Evolutionary conservation across 192 early-diverging fungal genomes (phyloP), one percentile per base, ranked within the genome.

Genomic region (Dimargaris cristalligena): DNA sequence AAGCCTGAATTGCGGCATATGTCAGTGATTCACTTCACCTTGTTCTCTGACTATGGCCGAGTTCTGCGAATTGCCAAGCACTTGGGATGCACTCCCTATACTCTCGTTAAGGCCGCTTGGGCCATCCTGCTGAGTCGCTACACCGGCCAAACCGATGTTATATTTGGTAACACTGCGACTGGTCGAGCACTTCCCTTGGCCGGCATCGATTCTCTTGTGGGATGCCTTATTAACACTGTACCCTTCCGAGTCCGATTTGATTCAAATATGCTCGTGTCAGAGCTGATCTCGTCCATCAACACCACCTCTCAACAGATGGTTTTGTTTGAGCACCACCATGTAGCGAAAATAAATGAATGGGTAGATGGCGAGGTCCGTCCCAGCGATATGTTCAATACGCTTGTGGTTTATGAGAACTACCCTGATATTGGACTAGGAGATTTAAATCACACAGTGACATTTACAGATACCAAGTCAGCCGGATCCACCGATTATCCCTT

Each of bases 101-200:
- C 31, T 8, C 0, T 56, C 9, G 13, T 56, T 2, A 20, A 18
- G 3, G 34, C 54, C 31, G 54, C 54, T 1, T 56, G 54, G 54
- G 54, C 31, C 2, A 1, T 56, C 4, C 1, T 56, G 31, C 54
- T 56, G 18, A 16, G 16, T 33, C 4, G 16, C 9, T 56, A 56
- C 54, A 56, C 54, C 29, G 54, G 34, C 54, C 54, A 33, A 33
- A 14, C 16, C 0, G 54, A 56, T 56, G 29, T 56, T 16, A 1
- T 56, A 14, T 56, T 56, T 56, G 54, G 54, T 13, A 56, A 33
- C 34, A 33, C 31, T 11, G 31, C 23, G 3, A 34, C 54, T 23
- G 54, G 54, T 3, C 54, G 54, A n/a, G 54, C 54, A 1, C 20
- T 34, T 9, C 14, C 20, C 31, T 13, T 56, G 2, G 31, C 32